Base-by-base conservation (phyloP, 108 stramenopile species). In the Mediolabrus comicus region DNA sequence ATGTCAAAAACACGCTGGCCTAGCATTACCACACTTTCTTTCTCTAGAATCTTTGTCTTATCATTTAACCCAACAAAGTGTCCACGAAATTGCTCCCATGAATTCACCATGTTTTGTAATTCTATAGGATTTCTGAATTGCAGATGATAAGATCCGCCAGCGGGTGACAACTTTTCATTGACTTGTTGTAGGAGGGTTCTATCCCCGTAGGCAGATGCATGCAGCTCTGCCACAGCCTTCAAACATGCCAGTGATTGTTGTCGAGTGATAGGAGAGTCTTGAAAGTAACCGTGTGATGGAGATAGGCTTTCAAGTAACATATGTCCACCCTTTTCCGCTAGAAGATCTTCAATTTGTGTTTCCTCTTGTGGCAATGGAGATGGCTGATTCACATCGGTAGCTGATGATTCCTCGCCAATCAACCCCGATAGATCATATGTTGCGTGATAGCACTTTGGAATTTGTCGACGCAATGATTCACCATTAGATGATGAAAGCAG, bases 41-140 rank as follows among this genome's bases (percentile, higher is more conserved):
- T 72, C 39, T 68, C 66, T 19, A 65, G 36, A 25, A 75, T 46
- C 25, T 30, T 29, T 34, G 64, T 46, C 32, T 58, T 58, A n/a
- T 59, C 69, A 24, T 49, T 49, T 53, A 52, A 10, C 33, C 62
- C 58, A 6, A 19, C 25, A 59, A 92, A 86, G 3, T 67, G 53
- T 14, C 30, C 39, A 4, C 41, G 54, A 81, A 93, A 93, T 2
- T 57, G 12, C 8, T 84, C 77, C 92, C 92, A 93, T 1, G 86
- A 65, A 4, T 77, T 58, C 27, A 62, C 65, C 43, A 90, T 75
- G 13, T 73, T 76, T 12, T 65, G 58, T 35, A 90, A 55, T 56
- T 93, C 92, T 32, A 86, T 88, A 14, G 87, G 86, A 66, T 90
- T 87, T 13, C 92, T 74, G 24, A 84, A 81, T 49, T 71, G 64